These are phyloP conservation scores for Dendrobium officinale DNA, from an alignment of 106 monocot species.

Conservation along the genomic window DNA sequence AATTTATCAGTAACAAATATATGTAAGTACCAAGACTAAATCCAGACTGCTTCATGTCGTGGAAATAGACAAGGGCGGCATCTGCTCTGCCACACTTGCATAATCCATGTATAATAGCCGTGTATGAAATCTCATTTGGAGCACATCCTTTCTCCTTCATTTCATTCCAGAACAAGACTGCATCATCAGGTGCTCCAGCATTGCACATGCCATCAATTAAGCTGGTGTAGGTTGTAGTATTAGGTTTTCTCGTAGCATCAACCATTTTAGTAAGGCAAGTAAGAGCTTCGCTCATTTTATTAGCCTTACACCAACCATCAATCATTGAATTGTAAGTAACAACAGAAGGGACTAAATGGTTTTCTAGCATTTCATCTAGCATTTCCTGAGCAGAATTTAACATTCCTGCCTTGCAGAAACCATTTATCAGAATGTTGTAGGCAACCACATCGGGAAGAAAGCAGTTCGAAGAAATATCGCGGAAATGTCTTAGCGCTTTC, in stretches of 20 bases:
- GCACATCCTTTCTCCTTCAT: slow-evolving; percentile 58
- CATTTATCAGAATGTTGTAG: slow-evolving; percentile 77
- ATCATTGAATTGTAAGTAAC: slow-evolving; percentile 79
- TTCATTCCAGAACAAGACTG: slow-evolving; percentile 43
- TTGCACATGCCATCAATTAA: slow-evolving; percentile 69
- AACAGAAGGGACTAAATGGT: slow-evolving; percentile 57
- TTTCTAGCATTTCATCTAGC: slow-evolving; percentile 58
- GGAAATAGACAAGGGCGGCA: slow-evolving; percentile 42
- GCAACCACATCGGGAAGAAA: slow-evolving; percentile 79
- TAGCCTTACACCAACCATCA: slow-evolving; percentile 66
- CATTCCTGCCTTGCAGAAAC: slow-evolving; percentile 69
- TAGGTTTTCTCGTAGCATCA: slow-evolving; percentile 32
- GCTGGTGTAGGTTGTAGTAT: slow-evolving; percentile 50
- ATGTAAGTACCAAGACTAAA: slow-evolving; percentile 46
- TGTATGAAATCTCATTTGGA: slow-evolving; percentile 58
- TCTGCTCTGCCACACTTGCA: slow-evolving; percentile 60
- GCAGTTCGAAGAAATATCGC: slow-evolving; percentile 26
- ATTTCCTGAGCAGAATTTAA: slow-evolving; percentile 41
- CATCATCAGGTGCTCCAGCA: slow-evolving; percentile 47
- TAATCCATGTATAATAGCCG: slow-evolving; percentile 58
- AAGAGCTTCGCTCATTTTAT: slow-evolving; percentile 44
- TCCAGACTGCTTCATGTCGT: slow-evolving; percentile 44
- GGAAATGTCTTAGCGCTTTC: slow-evolving; percentile 50
- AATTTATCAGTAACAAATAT: slow-evolving; percentile 46
- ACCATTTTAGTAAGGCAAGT: slow-evolving; percentile 36